A percentile compares a stretch with the other conserved stretches of the same genome.
Evolutionary conservation across 2,329 filamentous ascomycete genomes (phyloP).

Genomic region (Zasmidium cellare): DNA sequence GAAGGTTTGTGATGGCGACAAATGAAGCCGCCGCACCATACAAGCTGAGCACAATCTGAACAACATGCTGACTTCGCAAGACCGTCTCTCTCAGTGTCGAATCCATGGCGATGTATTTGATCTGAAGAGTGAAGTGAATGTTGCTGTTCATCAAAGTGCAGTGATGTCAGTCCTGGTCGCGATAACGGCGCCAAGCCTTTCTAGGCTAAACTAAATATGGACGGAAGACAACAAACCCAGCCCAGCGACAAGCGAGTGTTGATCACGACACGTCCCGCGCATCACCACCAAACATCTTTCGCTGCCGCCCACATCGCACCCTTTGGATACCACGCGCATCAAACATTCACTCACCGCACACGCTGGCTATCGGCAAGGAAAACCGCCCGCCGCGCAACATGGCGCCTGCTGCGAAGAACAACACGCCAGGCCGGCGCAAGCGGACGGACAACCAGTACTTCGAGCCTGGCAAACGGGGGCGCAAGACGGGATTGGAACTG

Average conservation of each 20-base stretch:
- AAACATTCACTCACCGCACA: slow-evolving; percentile 1
- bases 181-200: background rate
- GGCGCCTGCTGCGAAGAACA: slow-evolving; percentile 25
- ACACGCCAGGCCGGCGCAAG: slow-evolving; percentile 30
- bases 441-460: slow-evolving; percentile 36
- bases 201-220: background rate
- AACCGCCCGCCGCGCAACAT: slow-evolving; percentile 30
- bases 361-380: slow-evolving; percentile 32
- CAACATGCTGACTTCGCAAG: slow-evolving; percentile 36
- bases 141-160: too few relatives aligned
- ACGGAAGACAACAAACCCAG: background rate
- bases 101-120: slow-evolving; percentile 3
- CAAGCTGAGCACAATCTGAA: slow-evolving; percentile 41
- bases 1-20: slow-evolving; percentile 46
- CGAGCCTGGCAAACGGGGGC: slow-evolving; percentile 37
- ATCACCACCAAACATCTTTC: background rate
- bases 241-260: background rate
- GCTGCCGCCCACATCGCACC: slow-evolving; percentile 5
- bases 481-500: slow-evolving; percentile 82
- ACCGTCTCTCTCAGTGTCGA: slow-evolving; percentile 12
- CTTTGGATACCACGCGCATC: background rate
- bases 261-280: background rate
- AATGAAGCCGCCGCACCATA: slow-evolving; percentile 47
- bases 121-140: background rate
- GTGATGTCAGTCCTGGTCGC: background rate